Conservation (phyloP, 495 filamentous ascomycete genomes). For the Trichoderma asperelloides region DNA sequence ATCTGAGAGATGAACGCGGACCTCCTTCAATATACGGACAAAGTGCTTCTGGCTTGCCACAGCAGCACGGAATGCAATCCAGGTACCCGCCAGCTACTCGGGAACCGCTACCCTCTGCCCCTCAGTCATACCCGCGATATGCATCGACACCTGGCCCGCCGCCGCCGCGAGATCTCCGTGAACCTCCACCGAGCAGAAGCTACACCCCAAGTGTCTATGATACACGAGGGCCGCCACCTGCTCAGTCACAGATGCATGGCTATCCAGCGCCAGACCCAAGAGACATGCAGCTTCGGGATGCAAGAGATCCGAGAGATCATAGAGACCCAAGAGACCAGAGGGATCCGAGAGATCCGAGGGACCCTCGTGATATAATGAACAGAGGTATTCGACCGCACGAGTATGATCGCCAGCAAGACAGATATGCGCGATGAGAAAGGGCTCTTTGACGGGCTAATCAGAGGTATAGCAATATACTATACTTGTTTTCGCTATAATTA, state of each 20-base stretch:
- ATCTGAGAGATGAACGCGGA: slow-evolving; percentile 20
- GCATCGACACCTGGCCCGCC: slow-evolving; percentile 21
- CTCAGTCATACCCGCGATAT: slow-evolving; percentile 19
- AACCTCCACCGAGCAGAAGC: slow-evolving; percentile 14
- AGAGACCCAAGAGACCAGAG: slow-evolving; percentile 3
- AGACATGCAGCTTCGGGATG: slow-evolving; percentile 4
- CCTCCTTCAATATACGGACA: slow-evolving; percentile 12
- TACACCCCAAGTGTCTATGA: slow-evolving; percentile 25
- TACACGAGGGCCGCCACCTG: slow-evolving; percentile 17
- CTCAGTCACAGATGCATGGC: slow-evolving; percentile 14
- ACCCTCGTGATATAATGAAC: slow-evolving; percentile 4
- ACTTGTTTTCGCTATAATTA: too few species aligned
- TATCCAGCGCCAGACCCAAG: slow-evolving; percentile 14
- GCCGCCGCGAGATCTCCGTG: slow-evolving; percentile 8
- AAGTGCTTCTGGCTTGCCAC: slow-evolving; percentile 11
- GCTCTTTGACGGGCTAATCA: not conserved
- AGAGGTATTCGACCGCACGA: slow-evolving; percentile 3
- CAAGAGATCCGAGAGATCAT: slow-evolving; percentile 1
- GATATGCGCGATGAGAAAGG: slow-evolving; percentile 1
- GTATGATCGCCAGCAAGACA: slow-evolving; percentile 4
- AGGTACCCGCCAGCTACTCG: not conserved
- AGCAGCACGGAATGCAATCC: slow-evolving; percentile 9
- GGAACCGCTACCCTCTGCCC: not conserved
- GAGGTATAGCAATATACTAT: too few species aligned
- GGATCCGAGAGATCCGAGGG: slow-evolving; percentile 9